A percentile compares a stretch with the other conserved stretches of the same genome.
phyloP scores from a whole-genome alignment of 176 grass and related monocot genomes.

The Lolium rigidum region DNA sequence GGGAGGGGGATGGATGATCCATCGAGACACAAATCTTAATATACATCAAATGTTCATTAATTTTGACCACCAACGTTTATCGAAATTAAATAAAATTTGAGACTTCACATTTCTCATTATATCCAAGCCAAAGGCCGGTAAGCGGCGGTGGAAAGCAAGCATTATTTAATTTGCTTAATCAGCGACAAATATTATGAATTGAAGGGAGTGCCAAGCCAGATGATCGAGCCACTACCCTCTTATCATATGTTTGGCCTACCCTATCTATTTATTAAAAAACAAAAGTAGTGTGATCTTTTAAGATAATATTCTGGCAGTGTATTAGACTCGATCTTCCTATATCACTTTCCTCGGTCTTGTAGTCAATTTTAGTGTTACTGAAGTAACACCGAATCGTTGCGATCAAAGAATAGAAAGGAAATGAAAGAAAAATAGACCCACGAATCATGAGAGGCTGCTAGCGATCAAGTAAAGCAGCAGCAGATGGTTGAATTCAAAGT shows the following conservation, averaged over 20 bases:
- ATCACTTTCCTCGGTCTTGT: background rate
- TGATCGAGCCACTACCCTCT: too few relatives aligned
- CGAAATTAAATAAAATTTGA: background rate
- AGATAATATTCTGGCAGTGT: too few relatives aligned
- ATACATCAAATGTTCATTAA: background rate
- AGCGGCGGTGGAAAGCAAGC: too few relatives aligned
- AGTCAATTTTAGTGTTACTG: conserved; percentile 2
- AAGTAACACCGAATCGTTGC: background rate
- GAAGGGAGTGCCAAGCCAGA: too few relatives aligned
- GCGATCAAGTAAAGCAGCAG: background rate
- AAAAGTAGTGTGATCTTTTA: too few relatives aligned
- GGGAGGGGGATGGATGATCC: background rate
- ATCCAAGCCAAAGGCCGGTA: background rate
- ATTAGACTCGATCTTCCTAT: conserved; percentile 2
- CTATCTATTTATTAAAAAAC: too few relatives aligned
- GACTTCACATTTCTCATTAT: background rate
- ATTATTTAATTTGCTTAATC: too few relatives aligned
- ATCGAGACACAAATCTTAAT: background rate
- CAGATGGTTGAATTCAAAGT: too few relatives aligned
- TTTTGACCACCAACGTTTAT: background rate
- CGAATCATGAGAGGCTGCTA: background rate
- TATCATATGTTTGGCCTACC: too few relatives aligned
- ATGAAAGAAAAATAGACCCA: background rate
- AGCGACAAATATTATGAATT: too few relatives aligned
- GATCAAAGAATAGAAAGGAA: background rate